These are phyloP conservation scores for Coleophoma eucalyptorum DNA, from an alignment of 2,329 filamentous ascomycete genomes.

Conservation along the genomic window DNA sequence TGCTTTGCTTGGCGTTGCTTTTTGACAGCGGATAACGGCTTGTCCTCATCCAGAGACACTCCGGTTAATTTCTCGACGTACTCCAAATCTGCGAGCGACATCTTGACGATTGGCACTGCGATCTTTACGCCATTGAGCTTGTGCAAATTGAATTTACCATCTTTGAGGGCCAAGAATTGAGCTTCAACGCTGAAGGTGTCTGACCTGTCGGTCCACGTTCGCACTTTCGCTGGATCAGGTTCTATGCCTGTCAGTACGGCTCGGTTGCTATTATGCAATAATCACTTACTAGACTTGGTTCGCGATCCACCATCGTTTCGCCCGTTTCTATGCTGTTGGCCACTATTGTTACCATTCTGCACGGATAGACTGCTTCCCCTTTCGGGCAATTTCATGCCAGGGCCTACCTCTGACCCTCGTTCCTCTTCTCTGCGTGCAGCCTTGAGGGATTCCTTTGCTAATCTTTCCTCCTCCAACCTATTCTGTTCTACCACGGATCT, in stretches of 20 bases:
- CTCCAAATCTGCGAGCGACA: slow-evolving; percentile 92
- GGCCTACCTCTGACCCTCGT: slow-evolving; percentile 68
- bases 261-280: slow-evolving; percentile 7
- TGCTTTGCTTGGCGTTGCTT: slow-evolving; percentile 16
- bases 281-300: slow-evolving; percentile 67
- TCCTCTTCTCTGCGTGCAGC: slow-evolving; percentile 56
- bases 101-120: slow-evolving; percentile 90
- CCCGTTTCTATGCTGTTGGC: slow-evolving; percentile 69
- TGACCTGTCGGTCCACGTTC: slow-evolving; percentile 92
- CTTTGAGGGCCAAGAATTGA: slow-evolving; percentile 89
- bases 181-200: slow-evolving; percentile 97
- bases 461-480: slow-evolving; percentile 73
- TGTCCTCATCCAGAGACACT: slow-evolving; percentile 85
- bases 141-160: slow-evolving; percentile 96
- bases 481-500: slow-evolving; percentile 74
- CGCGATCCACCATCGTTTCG: slow-evolving; percentile 51
- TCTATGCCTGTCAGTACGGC: slow-evolving; percentile 44
- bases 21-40: slow-evolving; percentile 83
- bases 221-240: slow-evolving; percentile 77
- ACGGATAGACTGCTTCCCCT: slow-evolving; percentile 74
- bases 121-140: slow-evolving; percentile 99
- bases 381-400: slow-evolving; percentile 70
- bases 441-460: slow-evolving; percentile 76
- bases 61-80: slow-evolving; percentile 90
- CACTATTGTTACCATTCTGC: slow-evolving; percentile 62